Conservation (phyloP, 148 eudicot genomes). For the Cornus florida region DNA sequence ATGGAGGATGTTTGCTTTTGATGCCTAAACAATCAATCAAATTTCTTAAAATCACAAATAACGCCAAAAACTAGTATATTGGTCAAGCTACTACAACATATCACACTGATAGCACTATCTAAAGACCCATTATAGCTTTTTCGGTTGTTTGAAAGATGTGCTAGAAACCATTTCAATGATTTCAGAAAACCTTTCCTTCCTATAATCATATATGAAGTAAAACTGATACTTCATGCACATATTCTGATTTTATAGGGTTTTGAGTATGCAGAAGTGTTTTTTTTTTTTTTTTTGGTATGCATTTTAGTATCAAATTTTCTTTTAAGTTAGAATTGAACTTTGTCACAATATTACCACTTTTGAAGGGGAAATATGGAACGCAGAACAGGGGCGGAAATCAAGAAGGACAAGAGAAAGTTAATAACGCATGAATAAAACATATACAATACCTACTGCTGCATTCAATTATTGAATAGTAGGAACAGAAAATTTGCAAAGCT, state of each 20-base stretch:
- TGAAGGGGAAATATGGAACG: too few species aligned
- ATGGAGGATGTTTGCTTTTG: slow-evolving; percentile 39
- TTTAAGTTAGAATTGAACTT: neutral
- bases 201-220: neutral
- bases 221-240: neutral
- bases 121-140: neutral
- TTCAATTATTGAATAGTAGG: neutral
- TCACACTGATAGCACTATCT: neutral
- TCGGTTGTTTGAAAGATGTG: neutral
- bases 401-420: too few species aligned
- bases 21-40: slow-evolving; percentile 26
- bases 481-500: neutral
- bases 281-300: neutral
- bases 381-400: too few species aligned
- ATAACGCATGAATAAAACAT: neutral
- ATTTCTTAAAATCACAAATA: slow-evolving; percentile 1
- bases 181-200: neutral
- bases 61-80: neutral
- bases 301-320: neutral
- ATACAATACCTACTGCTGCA: neutral
- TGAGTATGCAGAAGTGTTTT: neutral
- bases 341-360: too few species aligned
- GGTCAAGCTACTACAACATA: too few species aligned
- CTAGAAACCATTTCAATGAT: neutral
- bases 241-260: too few species aligned